phyloP scores from a whole-genome alignment of 2,329 filamentous ascomycete genomes.

The Diplodia sapinea region DNA sequence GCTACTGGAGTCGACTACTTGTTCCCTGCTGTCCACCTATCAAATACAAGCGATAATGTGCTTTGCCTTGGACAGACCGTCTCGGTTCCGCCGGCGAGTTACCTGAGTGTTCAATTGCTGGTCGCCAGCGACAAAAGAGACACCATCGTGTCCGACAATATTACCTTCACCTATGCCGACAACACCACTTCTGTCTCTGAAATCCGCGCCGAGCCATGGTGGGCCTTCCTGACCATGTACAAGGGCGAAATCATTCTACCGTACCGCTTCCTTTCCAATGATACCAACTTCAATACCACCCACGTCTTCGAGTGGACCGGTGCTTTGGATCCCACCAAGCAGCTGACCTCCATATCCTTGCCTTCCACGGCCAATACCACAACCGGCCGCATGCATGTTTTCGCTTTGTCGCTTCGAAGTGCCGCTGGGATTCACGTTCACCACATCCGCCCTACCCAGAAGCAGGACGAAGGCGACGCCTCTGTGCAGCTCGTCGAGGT shows the following conservation, averaged over 20 bases:
- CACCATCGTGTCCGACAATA: slow-evolving; percentile 49
- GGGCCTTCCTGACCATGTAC: slow-evolving; percentile 53
- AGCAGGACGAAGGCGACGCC: slow-evolving; percentile 46
- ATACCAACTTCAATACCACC: slow-evolving; percentile 52
- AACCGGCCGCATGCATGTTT: slow-evolving; percentile 49
- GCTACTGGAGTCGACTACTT: slow-evolving; percentile 52
- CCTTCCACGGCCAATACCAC: slow-evolving; percentile 48
- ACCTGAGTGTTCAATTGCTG: slow-evolving; percentile 54
- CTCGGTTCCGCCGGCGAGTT: slow-evolving; percentile 41
- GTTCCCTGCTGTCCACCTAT: slow-evolving; percentile 50
- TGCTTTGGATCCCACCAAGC: slow-evolving; percentile 47
- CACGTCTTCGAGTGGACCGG: slow-evolving; percentile 56
- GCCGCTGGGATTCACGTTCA: slow-evolving; percentile 42
- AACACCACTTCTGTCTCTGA: slow-evolving; percentile 49
- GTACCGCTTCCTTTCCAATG: slow-evolving; percentile 46
- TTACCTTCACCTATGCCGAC: slow-evolving; percentile 54
- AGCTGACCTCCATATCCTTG: slow-evolving; percentile 49
- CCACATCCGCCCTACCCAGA: slow-evolving; percentile 50
- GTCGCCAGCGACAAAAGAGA: slow-evolving; percentile 51
- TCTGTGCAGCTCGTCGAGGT: slow-evolving; percentile 44
- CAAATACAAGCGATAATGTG: slow-evolving; percentile 49
- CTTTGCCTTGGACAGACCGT: slow-evolving; percentile 52
- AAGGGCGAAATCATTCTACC: slow-evolving; percentile 52
- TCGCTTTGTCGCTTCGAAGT: slow-evolving; percentile 46
- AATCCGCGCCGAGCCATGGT: slow-evolving; percentile 54